Base-by-base conservation (phyloP, 192 early-diverging fungal genomes). In the Lobosporangium transversale region DNA sequence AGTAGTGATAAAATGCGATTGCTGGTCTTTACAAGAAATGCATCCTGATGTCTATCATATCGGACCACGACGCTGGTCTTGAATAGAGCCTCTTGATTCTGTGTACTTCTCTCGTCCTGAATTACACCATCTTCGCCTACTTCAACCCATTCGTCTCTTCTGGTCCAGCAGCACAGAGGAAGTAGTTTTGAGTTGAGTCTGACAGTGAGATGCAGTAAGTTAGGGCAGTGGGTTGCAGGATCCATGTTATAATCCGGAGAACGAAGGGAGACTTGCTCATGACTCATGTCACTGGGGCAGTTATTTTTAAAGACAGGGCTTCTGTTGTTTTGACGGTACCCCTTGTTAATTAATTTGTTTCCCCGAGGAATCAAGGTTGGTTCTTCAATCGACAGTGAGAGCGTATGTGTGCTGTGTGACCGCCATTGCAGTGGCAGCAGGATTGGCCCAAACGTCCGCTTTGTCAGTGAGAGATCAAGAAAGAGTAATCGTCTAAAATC, bases 401-500 rank as follows among this genome's bases (percentile, higher is more conserved):
- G 66, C 1, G 66, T 68, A 31, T 68, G 33, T 11, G 49, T 7
- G 5, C 66, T 45, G 36, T 55, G 51, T 18, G 66, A 42, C 20
- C 66, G 66, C 66, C 66, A 68, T 14, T 68, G 66, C 4, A 35
- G 29, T 0, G 56, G 55, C 2, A 26, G 3, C 7, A 68, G 40
- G 47, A 68, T 68, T 0, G 66, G 48, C 10, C 49, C 55, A 1
- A 10, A 23, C 7, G 66, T 68, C 21, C 36, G 66, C 14, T 32
- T 26, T 3, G 47, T 51, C 10, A 68, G 66, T 7, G 43, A 45
- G 12, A 68, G 56, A 23, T 29, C 24, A 17, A 40, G 14, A 24
- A 52, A 68, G 29, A 68, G 56, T 3, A 68, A 35, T 30, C 66
- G 33, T 32, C 66, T 44, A 35, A 68, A 68, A 29, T 68, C 66